Conservation (phyloP, 1,284 basidiomycete genomes). For the Leccinum pseudoinsigne region DNA sequence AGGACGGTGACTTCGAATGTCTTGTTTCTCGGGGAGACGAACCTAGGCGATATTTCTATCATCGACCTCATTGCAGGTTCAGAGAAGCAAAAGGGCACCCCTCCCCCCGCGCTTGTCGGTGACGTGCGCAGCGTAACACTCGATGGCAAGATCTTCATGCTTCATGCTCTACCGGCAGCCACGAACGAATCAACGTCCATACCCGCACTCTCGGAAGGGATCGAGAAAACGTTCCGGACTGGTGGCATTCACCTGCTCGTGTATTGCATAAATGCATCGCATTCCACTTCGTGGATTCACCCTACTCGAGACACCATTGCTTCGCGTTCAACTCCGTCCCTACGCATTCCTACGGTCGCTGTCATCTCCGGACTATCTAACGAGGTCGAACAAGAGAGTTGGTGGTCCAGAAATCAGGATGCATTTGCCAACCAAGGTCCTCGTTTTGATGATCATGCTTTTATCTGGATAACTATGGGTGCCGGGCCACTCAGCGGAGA, state of each 20-base stretch:
- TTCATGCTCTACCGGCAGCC: constrained; percentile 7
- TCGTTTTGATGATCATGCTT: constrained; percentile 21
- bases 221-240: constrained; percentile 14
- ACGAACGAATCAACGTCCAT: constrained; percentile 7
- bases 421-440: constrained; percentile 11
- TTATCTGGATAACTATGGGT: constrained; percentile 14
- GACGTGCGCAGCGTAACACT: constrained; percentile 14
- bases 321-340: not conserved
- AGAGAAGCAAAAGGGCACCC: constrained; percentile 1
- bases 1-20: constrained; percentile 15
- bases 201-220: constrained; percentile 1
- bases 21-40: constrained; percentile 27
- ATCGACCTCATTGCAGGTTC: constrained; percentile 19
- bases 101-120: not conserved
- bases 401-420: constrained; percentile 21
- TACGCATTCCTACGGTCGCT: constrained; percentile 20
- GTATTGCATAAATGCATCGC: constrained; percentile 24
- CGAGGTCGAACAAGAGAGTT: constrained; percentile 14
- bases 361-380: constrained; percentile 21
- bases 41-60: constrained; percentile 20
- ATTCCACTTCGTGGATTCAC: constrained; percentile 17
- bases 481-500: constrained; percentile 5
- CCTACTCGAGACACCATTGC: constrained; percentile 13
- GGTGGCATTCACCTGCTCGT: constrained; percentile 24
- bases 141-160: constrained; percentile 19